Evolutionary conservation across 2,329 filamentous ascomycete genomes (phyloP).

Genomic region (Ceratocystis smalleyi): DNA sequence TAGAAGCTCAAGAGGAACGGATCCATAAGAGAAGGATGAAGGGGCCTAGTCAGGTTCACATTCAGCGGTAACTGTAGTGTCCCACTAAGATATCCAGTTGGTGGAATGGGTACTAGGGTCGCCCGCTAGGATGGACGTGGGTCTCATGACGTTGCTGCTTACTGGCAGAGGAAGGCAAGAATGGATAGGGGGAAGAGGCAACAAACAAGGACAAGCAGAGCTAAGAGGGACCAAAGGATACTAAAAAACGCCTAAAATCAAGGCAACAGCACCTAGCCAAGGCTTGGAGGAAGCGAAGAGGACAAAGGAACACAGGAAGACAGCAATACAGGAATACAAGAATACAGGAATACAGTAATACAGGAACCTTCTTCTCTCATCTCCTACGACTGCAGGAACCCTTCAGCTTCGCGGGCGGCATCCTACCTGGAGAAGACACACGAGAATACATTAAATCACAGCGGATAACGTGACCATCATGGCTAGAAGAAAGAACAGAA

Average conservation of each 20-base stretch:
- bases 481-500: no score
- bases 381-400: neutral
- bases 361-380: neutral
- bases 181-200: neutral
- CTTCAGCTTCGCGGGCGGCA: neutral
- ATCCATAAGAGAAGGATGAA: neutral
- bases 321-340: neutral
- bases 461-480: no score
- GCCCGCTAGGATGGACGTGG: neutral
- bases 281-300: neutral
- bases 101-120: neutral
- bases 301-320: neutral
- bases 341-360: neutral
- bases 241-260: neutral
- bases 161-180: conserved; percentile 9
- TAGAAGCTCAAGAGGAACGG: neutral
- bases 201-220: neutral
- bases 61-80: no score
- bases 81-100: neutral
- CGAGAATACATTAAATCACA: neutral
- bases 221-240: neutral
- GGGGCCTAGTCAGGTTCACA: neutral
- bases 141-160: neutral
- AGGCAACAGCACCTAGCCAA: neutral
- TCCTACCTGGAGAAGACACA: neutral